These are phyloP conservation scores for Naumovozyma castellii DNA, from an alignment of 805 yeast genomes.

Conservation along the genomic window DNA sequence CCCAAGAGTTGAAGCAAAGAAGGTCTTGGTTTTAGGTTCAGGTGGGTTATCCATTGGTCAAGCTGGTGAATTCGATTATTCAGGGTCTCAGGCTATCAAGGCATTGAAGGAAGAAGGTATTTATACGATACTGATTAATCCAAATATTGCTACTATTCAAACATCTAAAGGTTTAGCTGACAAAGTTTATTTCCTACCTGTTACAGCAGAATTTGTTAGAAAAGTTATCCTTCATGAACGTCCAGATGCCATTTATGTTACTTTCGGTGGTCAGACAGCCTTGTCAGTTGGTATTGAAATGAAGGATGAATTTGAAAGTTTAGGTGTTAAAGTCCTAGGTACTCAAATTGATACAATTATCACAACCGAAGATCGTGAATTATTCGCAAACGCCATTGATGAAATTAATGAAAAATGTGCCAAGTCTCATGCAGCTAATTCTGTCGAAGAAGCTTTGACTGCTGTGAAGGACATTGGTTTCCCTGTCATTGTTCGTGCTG, in stretches of 20 bases:
- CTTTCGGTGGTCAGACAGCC: conserved; percentile 99
- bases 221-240: conserved; percentile 90
- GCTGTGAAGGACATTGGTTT: conserved; percentile 85
- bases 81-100: conserved; percentile 98
- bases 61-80: conserved; percentile 98
- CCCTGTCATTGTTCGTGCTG: conserved; percentile 96
- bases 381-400: conserved; percentile 89
- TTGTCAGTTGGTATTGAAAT: conserved; percentile 89
- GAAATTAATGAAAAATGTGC: conserved; percentile 96
- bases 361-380: conserved; percentile 96
- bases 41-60: conserved; percentile 98
- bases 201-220: conserved; percentile 90
- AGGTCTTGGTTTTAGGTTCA: conserved; percentile 89
- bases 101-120: conserved; percentile 97
- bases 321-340: conserved; percentile 90
- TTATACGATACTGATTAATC: conserved; percentile 90
- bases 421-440: conserved; percentile 74
- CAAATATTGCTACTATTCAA: conserved; percentile 97
- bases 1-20: conserved; percentile 78
- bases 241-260: conserved; percentile 94
- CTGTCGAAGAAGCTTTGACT: conserved; percentile 68
- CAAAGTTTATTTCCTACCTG: conserved; percentile 96
- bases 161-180: conserved; percentile 97
- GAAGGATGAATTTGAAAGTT: conserved; percentile 86
- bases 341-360: conserved; percentile 92